Conservation (phyloP, 2,329 filamentous ascomycete species). For the Trichothecium roseum region DNA sequence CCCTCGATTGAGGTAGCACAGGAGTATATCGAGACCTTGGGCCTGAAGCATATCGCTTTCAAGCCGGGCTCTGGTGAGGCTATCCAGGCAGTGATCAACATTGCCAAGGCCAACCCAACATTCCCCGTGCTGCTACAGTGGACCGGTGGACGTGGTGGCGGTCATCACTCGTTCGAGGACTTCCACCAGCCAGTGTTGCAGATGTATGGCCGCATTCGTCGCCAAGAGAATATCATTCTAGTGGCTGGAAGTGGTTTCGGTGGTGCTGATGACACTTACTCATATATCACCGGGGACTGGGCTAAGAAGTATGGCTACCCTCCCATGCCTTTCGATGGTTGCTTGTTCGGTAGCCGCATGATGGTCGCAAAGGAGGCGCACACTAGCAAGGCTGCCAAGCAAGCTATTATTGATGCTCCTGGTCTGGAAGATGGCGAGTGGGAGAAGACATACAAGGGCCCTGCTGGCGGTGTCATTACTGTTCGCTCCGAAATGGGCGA, state of each 20-base stretch:
- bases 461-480: slow-evolving; percentile 88
- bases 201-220: slow-evolving; percentile 83
- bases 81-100: slow-evolving; percentile 83
- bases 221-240: slow-evolving; percentile 77
- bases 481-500: slow-evolving; percentile 99
- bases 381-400: slow-evolving; percentile 78
- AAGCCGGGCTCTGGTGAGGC: slow-evolving; percentile 85
- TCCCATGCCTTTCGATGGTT: slow-evolving; percentile 89
- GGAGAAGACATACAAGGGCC: slow-evolving; percentile 88
- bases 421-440: slow-evolving; percentile 75
- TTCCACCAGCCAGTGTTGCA: slow-evolving; percentile 87
- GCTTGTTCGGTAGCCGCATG: slow-evolving; percentile 82
- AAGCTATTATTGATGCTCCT: slow-evolving; percentile 78
- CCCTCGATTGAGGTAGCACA: slow-evolving; percentile 88
- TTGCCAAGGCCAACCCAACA: slow-evolving; percentile 84
- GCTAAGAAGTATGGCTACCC: slow-evolving; percentile 79
- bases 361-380: slow-evolving; percentile 92
- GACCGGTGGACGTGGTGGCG: slow-evolving; percentile 89
- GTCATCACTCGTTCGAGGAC: slow-evolving; percentile 90
- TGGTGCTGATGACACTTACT: slow-evolving; percentile 81
- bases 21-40: slow-evolving; percentile 87
- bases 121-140: slow-evolving; percentile 93
- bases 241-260: slow-evolving; percentile 89
- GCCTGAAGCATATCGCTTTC: slow-evolving; percentile 87
- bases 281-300: slow-evolving; percentile 84